Conservation (phyloP, 306 rosid genomes). For the Hylodesmum podocarpum region DNA sequence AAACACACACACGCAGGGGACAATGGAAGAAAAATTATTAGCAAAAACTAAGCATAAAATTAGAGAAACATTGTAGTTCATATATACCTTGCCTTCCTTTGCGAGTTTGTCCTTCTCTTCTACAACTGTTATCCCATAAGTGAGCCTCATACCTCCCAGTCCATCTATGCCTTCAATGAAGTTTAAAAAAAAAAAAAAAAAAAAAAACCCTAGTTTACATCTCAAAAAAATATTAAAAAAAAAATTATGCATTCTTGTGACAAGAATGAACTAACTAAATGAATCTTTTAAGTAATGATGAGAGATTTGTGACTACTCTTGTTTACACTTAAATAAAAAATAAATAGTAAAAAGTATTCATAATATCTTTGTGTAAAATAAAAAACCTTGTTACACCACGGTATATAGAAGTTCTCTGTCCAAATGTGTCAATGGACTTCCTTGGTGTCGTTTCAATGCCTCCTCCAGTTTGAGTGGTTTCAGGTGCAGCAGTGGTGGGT, state of each 20-base stretch:
- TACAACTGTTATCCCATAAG: constrained; percentile 92
- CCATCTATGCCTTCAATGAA: constrained; percentile 77
- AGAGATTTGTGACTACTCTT: background rate
- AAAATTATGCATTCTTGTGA: background rate
- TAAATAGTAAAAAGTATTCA: background rate
- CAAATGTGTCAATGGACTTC: constrained; percentile 83
- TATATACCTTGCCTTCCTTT: constrained; percentile 96
- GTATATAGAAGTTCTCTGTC: constrained; percentile 93
- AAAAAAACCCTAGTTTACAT: constrained; percentile 21
- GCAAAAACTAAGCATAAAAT: background rate
- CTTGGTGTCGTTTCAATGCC: constrained; percentile 49
- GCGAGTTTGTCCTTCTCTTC: constrained; percentile 97
- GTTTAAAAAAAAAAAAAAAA: constrained; percentile 14
- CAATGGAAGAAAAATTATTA: background rate
- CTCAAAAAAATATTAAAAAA: background rate
- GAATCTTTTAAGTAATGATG: background rate
- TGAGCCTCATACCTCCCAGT: constrained; percentile 97
- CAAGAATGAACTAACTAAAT: background rate
- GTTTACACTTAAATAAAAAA: background rate
- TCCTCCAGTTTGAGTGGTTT: constrained; percentile 29
- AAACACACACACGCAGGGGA: background rate
- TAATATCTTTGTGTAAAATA: background rate
- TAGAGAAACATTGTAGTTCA: background rate
- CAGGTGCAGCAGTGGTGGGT: background rate
- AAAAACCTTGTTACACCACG: constrained; percentile 91